A percentile compares a stretch with the other conserved stretches of the same genome.
These are phyloP conservation scores for Murraya paniculata DNA, from an alignment of 345 rosid genomes.

Conservation along the genomic window DNA sequence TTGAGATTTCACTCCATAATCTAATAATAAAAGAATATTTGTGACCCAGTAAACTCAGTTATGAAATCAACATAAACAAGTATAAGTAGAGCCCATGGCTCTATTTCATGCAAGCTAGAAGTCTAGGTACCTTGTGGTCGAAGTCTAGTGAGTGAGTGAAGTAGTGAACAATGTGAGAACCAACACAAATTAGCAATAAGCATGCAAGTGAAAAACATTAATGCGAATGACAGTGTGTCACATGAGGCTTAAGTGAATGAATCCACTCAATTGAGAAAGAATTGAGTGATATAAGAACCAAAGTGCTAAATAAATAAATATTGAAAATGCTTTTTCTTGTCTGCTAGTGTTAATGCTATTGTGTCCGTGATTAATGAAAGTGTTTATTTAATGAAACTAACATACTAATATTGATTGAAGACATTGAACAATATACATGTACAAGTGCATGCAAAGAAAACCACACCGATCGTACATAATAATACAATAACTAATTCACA, in stretches of 20 bases:
- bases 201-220: background rate
- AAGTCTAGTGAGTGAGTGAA: background rate
- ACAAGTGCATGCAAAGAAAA: no score
- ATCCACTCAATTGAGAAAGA: background rate
- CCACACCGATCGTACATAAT: no score
- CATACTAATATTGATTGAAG: no score
- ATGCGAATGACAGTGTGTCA: background rate
- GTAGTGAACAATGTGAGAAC: background rate
- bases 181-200: background rate
- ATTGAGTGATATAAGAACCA: background rate
- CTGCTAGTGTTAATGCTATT: no score
- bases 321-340: no score
- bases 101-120: background rate
- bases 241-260: background rate
- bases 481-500: no score
- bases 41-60: background rate
- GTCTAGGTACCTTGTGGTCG: background rate
- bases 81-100: background rate
- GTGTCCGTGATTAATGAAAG: no score
- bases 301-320: background rate
- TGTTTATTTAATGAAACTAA: no score
- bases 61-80: background rate
- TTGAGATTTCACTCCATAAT: background rate
- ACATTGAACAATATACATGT: no score
- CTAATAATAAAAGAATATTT: background rate